Evolutionary conservation across 345 rosid genomes (phyloP).

Genomic region (Arabis hirsuta): DNA sequence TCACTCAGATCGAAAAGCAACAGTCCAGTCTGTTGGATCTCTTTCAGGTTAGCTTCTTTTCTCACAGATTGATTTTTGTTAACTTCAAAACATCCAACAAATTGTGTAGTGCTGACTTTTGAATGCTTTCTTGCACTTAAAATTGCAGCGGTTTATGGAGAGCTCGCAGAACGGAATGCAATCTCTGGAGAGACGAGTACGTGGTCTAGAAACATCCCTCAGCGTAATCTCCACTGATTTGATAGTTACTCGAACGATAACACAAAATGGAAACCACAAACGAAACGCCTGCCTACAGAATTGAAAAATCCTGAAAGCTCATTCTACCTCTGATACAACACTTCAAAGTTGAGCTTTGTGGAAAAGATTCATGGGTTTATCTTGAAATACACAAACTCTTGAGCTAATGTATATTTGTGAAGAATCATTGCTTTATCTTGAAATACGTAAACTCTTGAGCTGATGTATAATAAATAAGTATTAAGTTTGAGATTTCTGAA

Average conservation of each 20-base stretch:
- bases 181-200: conserved; percentile 83
- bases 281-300: conserved; percentile 30
- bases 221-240: conserved; percentile 82
- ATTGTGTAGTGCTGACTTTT: conserved; percentile 26
- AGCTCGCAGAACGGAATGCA: conserved; percentile 85
- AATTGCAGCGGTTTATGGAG: conserved; percentile 75
- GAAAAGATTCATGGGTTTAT: conserved; percentile 10
- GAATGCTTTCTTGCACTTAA: conserved; percentile 17
- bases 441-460: conserved; percentile 4
- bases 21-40: conserved; percentile 75
- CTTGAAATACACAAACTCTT: background rate
- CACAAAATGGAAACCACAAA: conserved; percentile 37
- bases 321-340: conserved; percentile 15
- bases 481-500: conserved; percentile 15
- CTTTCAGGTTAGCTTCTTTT: conserved; percentile 64
- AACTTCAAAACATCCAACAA: background rate
- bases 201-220: conserved; percentile 84
- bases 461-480: conserved; percentile 4
- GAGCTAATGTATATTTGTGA: conserved; percentile 5
- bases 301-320: conserved; percentile 10
- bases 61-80: background rate
- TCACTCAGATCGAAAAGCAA: conserved; percentile 85
- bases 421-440: conserved; percentile 7
- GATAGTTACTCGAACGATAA: conserved; percentile 39
- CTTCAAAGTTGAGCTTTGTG: conserved; percentile 9